Base-by-base conservation (phyloP, 2,329 filamentous ascomycete genomes). In the Trichophyton benhamiae region DNA sequence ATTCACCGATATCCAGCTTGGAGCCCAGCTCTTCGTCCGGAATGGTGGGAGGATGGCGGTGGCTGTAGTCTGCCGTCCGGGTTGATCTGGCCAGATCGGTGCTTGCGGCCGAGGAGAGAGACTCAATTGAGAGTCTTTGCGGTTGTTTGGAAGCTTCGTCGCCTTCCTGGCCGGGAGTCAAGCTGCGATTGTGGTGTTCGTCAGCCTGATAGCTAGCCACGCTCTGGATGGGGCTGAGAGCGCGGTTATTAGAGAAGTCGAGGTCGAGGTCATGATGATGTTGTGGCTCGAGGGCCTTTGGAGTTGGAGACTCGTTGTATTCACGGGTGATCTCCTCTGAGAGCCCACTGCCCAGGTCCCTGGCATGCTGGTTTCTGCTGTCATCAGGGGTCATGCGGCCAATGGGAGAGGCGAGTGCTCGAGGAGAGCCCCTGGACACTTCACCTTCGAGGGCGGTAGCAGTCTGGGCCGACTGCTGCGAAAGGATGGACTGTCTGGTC, bases 141-240 rank as follows among this genome's bases (percentile, higher is more conserved):
- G n/a, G 22, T 36, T 49, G 30, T 20, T 52, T 52, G 20, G n/a
- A 22, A 20, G 41, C 9, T 13, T 59, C 25, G 7, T 59, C 25
- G 6, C 33, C 33, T 38, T 59, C 17, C 30, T 60, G 17, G 58
- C 33, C 41, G 15, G 55, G 55, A 44, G 41, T 58, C 15, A 44
- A n/a, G 36, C 33, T 33, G 22, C 55, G 55, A 11, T 58, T 25
- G 36, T 80, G 82, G 67, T 79, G 85, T 60, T 84, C 84, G 55
- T 84, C 83, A 68, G 91, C 85, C 3, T 84, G 87, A 68, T 91
- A 92, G 64, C 91, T 94, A 9, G 90, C 92, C 15, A 96, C 89
- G 68, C 91, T 96, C 67, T 94, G 91, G 63, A 95, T 91, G 0
- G 92, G 92, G 70, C 91, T 96, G 57, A 95, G 76, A 9, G 85